Percentiles rank a stretch among this genome's conserved stretches.
Evolutionary conservation across 768 basidiomycete genomes (phyloP).

Genomic region (Leccinum disarticulatum): DNA sequence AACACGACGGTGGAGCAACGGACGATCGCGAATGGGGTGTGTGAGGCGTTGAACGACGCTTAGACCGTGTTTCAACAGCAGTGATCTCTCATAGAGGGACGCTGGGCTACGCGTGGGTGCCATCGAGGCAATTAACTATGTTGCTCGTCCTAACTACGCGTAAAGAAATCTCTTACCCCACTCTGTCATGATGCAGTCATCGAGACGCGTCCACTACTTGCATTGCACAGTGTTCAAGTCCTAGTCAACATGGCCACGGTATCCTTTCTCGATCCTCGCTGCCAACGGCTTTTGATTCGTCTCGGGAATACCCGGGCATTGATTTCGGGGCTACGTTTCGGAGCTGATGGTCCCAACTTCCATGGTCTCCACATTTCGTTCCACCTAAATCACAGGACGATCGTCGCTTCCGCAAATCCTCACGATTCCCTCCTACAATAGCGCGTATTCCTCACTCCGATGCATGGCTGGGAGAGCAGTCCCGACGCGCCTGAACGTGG

Average conservation of each 20-base stretch:
- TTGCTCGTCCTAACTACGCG: too few species aligned
- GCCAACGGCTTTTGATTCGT: constrained; percentile 57
- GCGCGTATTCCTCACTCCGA: constrained; percentile 75
- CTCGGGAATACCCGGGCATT: constrained; percentile 39
- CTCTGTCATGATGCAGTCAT: too few species aligned
- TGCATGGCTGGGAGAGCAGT: constrained; percentile 68
- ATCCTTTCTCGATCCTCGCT: neutral
- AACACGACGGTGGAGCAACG: constrained; percentile 92
- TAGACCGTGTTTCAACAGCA: too few species aligned
- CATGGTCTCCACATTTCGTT: neutral
- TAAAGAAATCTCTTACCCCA: too few species aligned
- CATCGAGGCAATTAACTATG: too few species aligned
- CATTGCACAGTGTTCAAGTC: constrained; percentile 55
- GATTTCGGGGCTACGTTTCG: constrained; percentile 56
- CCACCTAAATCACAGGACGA: constrained; percentile 40
- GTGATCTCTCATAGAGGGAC: too few species aligned
- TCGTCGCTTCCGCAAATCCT: constrained; percentile 56
- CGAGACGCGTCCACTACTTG: constrained; percentile 38
- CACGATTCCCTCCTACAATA: constrained; percentile 57
- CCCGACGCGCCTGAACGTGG: constrained; percentile 63
- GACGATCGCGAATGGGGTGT: constrained; percentile 90
- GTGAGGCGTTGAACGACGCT: constrained; percentile 47
- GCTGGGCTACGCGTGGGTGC: too few species aligned
- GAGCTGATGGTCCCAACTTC: constrained; percentile 33
- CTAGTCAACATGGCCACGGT: constrained; percentile 63